Percentiles rank a stretch among this genome's conserved stretches.
These are phyloP conservation scores for Amanita inopinata DNA, from an alignment of 768 basidiomycete genomes.

Conservation along the genomic window DNA sequence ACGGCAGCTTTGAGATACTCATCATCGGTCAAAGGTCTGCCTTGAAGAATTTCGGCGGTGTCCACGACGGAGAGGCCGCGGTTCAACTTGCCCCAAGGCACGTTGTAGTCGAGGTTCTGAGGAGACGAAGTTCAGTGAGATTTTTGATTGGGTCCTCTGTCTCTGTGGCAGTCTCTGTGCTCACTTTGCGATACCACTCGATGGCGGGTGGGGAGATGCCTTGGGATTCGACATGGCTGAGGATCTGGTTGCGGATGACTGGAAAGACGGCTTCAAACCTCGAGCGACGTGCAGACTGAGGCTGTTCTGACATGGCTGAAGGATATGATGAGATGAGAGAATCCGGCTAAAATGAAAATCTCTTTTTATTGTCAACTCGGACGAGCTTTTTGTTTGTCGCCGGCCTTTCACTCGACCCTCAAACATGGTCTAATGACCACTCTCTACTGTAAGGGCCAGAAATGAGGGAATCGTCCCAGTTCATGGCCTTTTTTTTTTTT, in stretches of 20 bases:
- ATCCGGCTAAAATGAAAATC: too few species aligned
- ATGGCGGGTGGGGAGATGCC: conserved; percentile 79
- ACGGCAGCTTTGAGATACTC: conserved; percentile 87
- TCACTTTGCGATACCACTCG: conserved; percentile 76
- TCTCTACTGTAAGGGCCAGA: too few species aligned
- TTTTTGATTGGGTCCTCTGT: too few species aligned
- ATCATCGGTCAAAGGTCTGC: conserved; percentile 56
- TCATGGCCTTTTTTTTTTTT: too few species aligned
- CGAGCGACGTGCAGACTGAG: conserved; percentile 37
- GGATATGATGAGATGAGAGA: too few species aligned
- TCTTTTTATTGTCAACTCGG: too few species aligned
- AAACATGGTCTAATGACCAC: too few species aligned
- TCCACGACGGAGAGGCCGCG: conserved; percentile 95
- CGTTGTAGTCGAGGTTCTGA: conserved; percentile 86
- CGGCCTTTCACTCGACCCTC: too few species aligned
- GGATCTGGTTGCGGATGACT: conserved; percentile 66
- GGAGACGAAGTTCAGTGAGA: background rate
- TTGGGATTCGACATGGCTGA: conserved; percentile 54
- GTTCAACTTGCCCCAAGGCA: conserved; percentile 95
- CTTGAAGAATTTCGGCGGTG: conserved; percentile 81
- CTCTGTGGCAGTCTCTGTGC: conserved; percentile 16
- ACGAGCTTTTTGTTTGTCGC: too few species aligned
- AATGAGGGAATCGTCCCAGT: too few species aligned
- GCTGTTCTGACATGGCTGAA: too few species aligned
- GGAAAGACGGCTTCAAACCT: conserved; percentile 70